Base-by-base conservation (phyloP, 768 basidiomycete species). In the Kwoniella dejecticola region DNA sequence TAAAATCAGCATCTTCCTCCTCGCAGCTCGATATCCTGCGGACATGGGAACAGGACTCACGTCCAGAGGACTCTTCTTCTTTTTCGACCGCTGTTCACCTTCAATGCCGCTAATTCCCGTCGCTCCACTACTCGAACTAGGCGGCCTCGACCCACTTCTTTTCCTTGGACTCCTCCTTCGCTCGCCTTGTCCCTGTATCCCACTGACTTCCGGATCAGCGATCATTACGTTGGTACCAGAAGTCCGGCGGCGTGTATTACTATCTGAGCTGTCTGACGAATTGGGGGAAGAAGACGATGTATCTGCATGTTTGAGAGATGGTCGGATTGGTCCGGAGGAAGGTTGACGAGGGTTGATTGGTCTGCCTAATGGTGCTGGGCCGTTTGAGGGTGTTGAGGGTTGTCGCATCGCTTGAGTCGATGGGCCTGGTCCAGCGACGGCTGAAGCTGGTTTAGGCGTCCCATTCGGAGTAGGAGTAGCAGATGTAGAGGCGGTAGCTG, bases 391-490 rank as follows among this genome's bases (percentile, higher is more conserved):
- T 21, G 57, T 40, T 5, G 56, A 30, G 46, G 23, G 52, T 44
- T 27, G 61, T 26, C 26, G 36, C 44, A 31, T 19, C 53, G 49
- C 54, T 52, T 47, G 38, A 33, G 54, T 4, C 7, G 36, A 23
- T 3, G 69, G 69, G 12, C 69, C 69, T 6, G 70, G 70, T 23
- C 67, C 60, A 41, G 60, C 60, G n/a, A 54, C 64, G 1, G 70
- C 64, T 47, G 38, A 53, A 21, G 55, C 24, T 36, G 41, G 44
- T 33, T 57, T 41, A 24, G 62, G 52, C 24, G 45, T 52, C 46
- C 38, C 30, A 38, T 45, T 55, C 4, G 60, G 49, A 24, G 50
- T 44, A 12, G 19, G 36, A 17, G 48, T 24, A 29, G 46, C 31
- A 13, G 47, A 54, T 0, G 60, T 13, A 5, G 50, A 19, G 26